phyloP scores from a whole-genome alignment of 208 protist species.

The Herpetomonas muscarum region DNA sequence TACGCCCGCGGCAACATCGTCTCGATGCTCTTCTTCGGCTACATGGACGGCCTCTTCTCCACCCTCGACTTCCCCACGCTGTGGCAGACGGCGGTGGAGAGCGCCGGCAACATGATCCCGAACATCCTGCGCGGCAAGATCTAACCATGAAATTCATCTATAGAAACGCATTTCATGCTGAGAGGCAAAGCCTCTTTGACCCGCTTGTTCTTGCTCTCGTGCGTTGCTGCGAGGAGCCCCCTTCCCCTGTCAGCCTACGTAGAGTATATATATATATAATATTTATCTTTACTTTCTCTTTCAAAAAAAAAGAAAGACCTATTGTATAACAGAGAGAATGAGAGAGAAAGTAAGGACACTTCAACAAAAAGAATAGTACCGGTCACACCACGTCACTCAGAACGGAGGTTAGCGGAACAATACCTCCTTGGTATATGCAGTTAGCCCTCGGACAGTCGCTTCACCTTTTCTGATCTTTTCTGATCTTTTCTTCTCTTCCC shows the following conservation, averaged over 20 bases:
- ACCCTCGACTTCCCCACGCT: conserved; percentile 79
- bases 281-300: not conserved
- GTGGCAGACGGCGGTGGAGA: conserved; percentile 61
- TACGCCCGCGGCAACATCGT: conserved; percentile 89
- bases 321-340: not conserved
- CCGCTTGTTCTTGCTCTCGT: too few relatives aligned
- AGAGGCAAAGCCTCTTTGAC: too few relatives aligned
- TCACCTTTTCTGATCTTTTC: too few relatives aligned
- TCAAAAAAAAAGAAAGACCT: conserved; percentile 1
- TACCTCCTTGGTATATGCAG: too few relatives aligned
- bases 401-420: too few relatives aligned
- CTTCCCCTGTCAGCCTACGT: too few relatives aligned
- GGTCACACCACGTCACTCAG: too few relatives aligned
- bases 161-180: not conserved
- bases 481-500: too few relatives aligned
- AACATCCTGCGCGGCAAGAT: conserved; percentile 77
- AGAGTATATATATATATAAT: too few relatives aligned
- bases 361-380: too few relatives aligned
- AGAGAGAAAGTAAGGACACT: not conserved
- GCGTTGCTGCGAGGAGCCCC: not conserved
- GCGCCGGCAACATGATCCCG: conserved; percentile 57
- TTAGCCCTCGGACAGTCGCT: too few relatives aligned
- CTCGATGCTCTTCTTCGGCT: conserved; percentile 92
- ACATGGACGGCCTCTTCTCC: conserved; percentile 74
- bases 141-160: conserved; percentile 25